Evolutionary conservation across 805 yeast genomes (phyloP), one percentile per base, ranked within the genome.

Genomic region (Wickerhamomyces ciferrii): DNA sequence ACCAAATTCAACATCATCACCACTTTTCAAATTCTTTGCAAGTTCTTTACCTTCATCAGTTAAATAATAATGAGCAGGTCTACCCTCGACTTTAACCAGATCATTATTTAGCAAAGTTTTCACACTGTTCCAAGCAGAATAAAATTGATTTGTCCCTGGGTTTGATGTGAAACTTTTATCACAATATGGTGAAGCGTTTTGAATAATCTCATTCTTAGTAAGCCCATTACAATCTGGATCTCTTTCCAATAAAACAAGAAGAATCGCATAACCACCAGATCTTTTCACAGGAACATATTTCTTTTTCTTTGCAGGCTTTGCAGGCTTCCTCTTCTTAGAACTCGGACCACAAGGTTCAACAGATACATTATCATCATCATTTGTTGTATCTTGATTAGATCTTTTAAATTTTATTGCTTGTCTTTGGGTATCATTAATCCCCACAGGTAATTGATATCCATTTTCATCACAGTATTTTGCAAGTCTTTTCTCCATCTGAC

Each of bases 221-320:
- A 87, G 56, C 0, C 96, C 96, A n/a, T 62, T 57, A 19, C 72
- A 62, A 2, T 63, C 55, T 4, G 65, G 61, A 55, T 83, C 89
- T 24, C 58, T 46, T 40, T 77, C 69, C 43, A 71, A 66, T 3
- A 90, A 64, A 0, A 83, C 82, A 18, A 88, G 50, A 18, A 90
- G 55, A 9, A 90, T 84, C 0, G 94, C 96, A 67, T 87, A 91
- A 0, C 87, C 95, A 1, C 97, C 97, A 0, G 94, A 80, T 32
- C 91, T 67, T 49, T 80, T 79, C 42, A 71, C 73, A 0, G 97
- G 97, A 0, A 89, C 73, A 61, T 86, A 89, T 34, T 65, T 70
- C 25, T 55, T 58, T n/a, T 48, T 45, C 48, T 59, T 43, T 42
- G 35, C 35, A 34, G 37, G 37, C 48, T 59, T 43, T 42, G 35